A percentile compares a stretch with the other conserved stretches of the same genome.
phyloP scores from a whole-genome alignment of 2,329 filamentous ascomycete genomes.

The Phyllosticta citriasiana region DNA sequence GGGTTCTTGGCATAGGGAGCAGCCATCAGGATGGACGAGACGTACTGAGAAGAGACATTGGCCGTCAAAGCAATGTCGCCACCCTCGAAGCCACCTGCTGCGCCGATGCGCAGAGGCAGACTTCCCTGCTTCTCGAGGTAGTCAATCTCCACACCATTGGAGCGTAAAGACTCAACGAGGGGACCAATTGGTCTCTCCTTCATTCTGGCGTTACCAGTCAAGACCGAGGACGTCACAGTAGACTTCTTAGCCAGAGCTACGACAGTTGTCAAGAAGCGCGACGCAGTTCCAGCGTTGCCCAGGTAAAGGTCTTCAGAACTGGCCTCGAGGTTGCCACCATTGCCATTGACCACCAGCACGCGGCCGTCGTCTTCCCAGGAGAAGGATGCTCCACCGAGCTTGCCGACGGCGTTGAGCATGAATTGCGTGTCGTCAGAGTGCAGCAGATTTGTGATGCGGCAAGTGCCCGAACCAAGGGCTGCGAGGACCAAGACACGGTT shows the following conservation, averaged over 20 bases:
- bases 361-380: conserved; percentile 93
- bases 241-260: conserved; percentile 68
- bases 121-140: conserved; percentile 79
- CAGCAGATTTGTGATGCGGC: conserved; percentile 81
- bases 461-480: conserved; percentile 75
- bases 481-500: conserved; percentile 92
- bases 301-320: conserved; percentile 74
- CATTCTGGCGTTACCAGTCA: conserved; percentile 95
- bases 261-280: conserved; percentile 87
- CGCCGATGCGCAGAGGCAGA: conserved; percentile 72
- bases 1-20: conserved; percentile 93
- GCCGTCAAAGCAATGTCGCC: conserved; percentile 86
- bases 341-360: conserved; percentile 78
- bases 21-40: conserved; percentile 93
- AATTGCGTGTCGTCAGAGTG: conserved; percentile 96
- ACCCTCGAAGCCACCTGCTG: conserved; percentile 47
- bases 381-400: conserved; percentile 78
- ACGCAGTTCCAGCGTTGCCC: conserved; percentile 92
- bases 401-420: conserved; percentile 86
- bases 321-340: conserved; percentile 74
- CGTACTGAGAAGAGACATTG: conserved; percentile 97
- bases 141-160: conserved; percentile 77
- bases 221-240: conserved; percentile 56
- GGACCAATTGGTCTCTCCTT: conserved; percentile 90
- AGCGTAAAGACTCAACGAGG: conserved; percentile 77